phyloP scores from a whole-genome alignment of 257 asterid genomes.

The Galeopsis tetrahit region DNA sequence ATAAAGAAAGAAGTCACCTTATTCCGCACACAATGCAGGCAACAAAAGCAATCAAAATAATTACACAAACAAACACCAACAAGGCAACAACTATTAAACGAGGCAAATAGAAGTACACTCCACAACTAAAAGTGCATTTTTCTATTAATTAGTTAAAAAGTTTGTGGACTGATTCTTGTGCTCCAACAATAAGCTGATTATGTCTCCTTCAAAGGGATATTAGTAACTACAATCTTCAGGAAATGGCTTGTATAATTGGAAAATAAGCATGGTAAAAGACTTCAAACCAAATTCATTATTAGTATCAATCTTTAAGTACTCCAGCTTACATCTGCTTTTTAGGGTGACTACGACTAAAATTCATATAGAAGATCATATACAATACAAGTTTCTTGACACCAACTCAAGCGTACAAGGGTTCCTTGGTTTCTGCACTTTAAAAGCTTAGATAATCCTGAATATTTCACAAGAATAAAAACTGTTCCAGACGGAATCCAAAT shows the following conservation, averaged over 20 bases:
- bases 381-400: not conserved
- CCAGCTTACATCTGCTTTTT: too few relatives aligned
- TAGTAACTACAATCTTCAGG: conserved; percentile 1
- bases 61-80: too few relatives aligned
- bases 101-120: not conserved
- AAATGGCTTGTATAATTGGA: not conserved
- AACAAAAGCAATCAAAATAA: not conserved
- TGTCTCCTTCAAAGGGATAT: not conserved
- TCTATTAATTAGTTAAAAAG: not conserved
- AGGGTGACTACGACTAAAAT: not conserved
- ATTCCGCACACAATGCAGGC: not conserved
- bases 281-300: not conserved
- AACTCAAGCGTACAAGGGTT: not conserved
- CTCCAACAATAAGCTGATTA: not conserved
- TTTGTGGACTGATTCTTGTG: not conserved
- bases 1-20: not conserved
- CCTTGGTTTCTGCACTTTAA: not conserved
- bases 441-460: not conserved
- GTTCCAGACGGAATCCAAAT: not conserved
- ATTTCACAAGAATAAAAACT: conserved; percentile 5
- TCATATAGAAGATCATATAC: not conserved
- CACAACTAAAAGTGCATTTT: not conserved
- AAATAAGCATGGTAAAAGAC: not conserved
- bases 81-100: not conserved
- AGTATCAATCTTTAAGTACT: not conserved